phyloP scores from a whole-genome alignment of 2,329 filamentous ascomycete species.

The Ophiostoma triangulosporum region DNA sequence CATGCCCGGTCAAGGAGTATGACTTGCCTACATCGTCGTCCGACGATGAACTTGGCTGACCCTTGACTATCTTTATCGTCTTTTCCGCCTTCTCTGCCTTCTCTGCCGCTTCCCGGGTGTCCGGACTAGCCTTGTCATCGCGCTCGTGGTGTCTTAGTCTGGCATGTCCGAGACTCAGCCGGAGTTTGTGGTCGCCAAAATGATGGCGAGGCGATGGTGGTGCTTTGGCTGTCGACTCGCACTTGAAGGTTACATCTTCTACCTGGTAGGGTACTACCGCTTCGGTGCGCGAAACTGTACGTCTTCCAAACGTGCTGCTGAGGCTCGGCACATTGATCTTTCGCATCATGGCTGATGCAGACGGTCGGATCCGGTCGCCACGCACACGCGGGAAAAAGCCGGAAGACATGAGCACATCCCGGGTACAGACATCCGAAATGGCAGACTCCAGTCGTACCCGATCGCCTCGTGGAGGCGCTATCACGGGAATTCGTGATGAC shows the following conservation, averaged over 20 bases:
- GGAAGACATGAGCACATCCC: constrained; percentile 66
- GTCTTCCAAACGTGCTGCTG: constrained; percentile 59
- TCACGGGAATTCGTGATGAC: constrained; percentile 49
- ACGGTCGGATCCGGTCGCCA: constrained; percentile 58
- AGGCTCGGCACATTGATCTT: constrained; percentile 77
- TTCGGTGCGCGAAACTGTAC: constrained; percentile 37
- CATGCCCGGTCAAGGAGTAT: neutral
- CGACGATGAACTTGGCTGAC: neutral
- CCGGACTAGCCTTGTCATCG: neutral
- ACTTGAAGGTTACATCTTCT: neutral
- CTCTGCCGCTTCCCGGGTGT: neutral
- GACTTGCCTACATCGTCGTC: neutral
- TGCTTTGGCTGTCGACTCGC: constrained; percentile 11
- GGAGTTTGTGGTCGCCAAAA: neutral
- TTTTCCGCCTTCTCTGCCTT: neutral
- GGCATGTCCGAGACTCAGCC: neutral
- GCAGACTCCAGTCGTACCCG: constrained; percentile 62
- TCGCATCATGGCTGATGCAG: constrained; percentile 76
- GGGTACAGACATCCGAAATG: constrained; percentile 72
- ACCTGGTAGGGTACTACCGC: constrained; percentile 4
- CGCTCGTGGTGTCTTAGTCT: neutral
- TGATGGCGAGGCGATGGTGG: neutral
- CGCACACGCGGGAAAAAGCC: constrained; percentile 56
- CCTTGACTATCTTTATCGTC: neutral
- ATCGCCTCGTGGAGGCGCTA: constrained; percentile 63